Evolutionary conservation across 1,284 basidiomycete genomes (phyloP).

Genomic region (Phylloporus sp.): DNA sequence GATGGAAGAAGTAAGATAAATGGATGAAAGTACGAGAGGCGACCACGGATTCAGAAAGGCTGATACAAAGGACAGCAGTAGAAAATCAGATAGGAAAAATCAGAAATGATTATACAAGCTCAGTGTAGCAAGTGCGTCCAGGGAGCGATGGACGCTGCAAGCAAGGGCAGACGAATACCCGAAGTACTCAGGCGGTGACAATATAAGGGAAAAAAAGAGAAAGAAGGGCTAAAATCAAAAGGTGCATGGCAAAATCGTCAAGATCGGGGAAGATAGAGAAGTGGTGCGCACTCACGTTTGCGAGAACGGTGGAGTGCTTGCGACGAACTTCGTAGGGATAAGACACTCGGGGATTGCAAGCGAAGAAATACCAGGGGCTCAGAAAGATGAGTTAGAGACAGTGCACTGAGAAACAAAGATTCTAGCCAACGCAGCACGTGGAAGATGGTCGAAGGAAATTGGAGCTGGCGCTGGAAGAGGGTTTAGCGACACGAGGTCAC

Average conservation of each 20-base stretch:
- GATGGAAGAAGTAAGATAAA: background rate
- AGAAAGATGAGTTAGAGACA: background rate
- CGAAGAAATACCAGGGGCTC: background rate
- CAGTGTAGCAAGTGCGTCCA: too few species aligned
- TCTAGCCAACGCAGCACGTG: background rate
- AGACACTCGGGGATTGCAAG: background rate
- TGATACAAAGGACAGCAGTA: background rate
- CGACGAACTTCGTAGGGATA: background rate
- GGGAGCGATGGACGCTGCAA: background rate
- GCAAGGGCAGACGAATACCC: background rate
- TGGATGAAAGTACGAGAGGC: background rate
- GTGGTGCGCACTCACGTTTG: background rate
- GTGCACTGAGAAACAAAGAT: background rate
- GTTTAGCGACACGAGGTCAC: background rate
- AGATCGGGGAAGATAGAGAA: background rate
- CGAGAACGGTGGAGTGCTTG: background rate
- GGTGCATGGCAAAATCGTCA: background rate
- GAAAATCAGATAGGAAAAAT: too few species aligned
- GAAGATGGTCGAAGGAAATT: background rate
- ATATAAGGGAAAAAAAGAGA: background rate
- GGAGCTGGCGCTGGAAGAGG: background rate
- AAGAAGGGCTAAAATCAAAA: background rate
- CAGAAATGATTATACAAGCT: background rate
- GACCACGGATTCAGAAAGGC: background rate
- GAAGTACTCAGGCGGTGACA: background rate